Percentiles rank a stretch among this genome's conserved stretches.
Evolutionary conservation across 306 rosid genomes (phyloP).

Genomic region (Lupinus albus): DNA sequence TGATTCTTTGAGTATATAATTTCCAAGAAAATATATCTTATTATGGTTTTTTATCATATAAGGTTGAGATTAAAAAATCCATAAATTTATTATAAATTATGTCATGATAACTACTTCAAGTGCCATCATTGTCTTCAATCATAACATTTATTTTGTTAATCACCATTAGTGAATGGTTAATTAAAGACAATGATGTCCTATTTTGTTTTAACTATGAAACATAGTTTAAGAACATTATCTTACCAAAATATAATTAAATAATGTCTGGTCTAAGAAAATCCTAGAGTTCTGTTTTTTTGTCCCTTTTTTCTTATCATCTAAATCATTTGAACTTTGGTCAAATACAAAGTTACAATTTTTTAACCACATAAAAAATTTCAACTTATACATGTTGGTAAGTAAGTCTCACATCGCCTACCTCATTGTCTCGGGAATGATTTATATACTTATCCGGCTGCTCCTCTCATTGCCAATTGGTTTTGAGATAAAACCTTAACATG

Average conservation of each 20-base stretch:
- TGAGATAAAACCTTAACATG: too few relatives aligned
- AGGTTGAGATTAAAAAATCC: too few relatives aligned
- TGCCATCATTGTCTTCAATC: conserved; percentile 42
- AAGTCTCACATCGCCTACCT: too few relatives aligned
- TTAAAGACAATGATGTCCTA: conserved; percentile 16
- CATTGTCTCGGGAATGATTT: too few relatives aligned
- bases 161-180: conserved; percentile 22
- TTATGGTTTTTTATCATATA: too few relatives aligned
- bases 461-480: too few relatives aligned
- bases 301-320: neutral
- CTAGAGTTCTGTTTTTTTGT: conserved; percentile 8
- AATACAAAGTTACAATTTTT: neutral
- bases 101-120: conserved; percentile 14
- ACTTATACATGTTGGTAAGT: too few relatives aligned
- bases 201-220: conserved; percentile 3
- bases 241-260: conserved; percentile 30
- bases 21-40: too few relatives aligned
- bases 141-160: conserved; percentile 33
- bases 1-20: too few relatives aligned
- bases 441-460: too few relatives aligned
- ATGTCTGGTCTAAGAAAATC: conserved; percentile 8
- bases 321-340: neutral
- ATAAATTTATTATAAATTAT: neutral
- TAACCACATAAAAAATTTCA: neutral
- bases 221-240: neutral